Conservation (phyloP, 1,284 basidiomycete genomes). For the Athelia psychrophila region DNA sequence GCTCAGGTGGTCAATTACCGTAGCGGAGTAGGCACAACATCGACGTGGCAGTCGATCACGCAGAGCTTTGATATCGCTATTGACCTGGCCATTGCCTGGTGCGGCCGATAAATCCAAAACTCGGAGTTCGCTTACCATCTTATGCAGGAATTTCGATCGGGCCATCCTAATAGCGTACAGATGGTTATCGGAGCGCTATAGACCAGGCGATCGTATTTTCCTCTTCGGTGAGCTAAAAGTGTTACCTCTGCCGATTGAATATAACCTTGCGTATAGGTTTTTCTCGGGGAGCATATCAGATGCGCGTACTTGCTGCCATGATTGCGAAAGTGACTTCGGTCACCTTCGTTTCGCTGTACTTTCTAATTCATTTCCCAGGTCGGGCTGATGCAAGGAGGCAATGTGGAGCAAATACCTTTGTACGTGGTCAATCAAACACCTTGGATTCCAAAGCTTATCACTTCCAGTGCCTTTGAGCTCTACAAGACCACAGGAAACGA, state of each 20-base stretch:
- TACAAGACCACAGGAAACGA: neutral
- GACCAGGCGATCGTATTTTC: constrained; percentile 15
- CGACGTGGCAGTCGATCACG: neutral
- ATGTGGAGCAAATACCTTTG: constrained; percentile 23
- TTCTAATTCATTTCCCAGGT: constrained; percentile 9
- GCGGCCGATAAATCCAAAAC: neutral
- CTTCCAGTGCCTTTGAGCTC: neutral
- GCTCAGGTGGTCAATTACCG: neutral
- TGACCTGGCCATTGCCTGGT: constrained; percentile 17
- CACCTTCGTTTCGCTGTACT: neutral
- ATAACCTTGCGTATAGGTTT: constrained; percentile 15
- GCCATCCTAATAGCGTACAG: constrained; percentile 16
- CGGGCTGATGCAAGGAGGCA: constrained; percentile 17
- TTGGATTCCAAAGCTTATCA: neutral
- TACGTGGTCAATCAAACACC: constrained; percentile 5
- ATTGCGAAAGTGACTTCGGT: constrained; percentile 8
- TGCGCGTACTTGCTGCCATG: constrained; percentile 18
- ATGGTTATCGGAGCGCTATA: constrained; percentile 17
- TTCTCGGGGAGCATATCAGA: constrained; percentile 23
- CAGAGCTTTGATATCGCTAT: constrained; percentile 7
- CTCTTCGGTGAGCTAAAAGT: constrained; percentile 15
- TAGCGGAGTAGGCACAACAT: neutral
- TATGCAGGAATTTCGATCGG: constrained; percentile 13
- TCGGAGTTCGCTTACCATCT: neutral
- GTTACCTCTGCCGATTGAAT: too few species aligned